Conservation (phyloP, 2,329 filamentous ascomycete species). For the Arthrobotrys pseudoclavata region DNA sequence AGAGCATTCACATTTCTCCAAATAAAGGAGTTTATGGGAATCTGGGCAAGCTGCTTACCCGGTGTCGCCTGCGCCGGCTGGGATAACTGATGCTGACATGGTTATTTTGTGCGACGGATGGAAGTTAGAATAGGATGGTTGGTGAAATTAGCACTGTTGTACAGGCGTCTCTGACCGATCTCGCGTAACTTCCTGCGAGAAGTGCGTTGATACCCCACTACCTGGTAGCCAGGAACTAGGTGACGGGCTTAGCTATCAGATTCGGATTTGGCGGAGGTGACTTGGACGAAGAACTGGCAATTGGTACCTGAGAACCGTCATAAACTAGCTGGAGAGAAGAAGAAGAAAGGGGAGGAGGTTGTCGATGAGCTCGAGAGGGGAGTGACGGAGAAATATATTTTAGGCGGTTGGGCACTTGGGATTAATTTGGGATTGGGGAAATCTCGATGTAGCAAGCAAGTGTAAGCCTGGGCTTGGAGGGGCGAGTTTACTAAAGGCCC, state of each 20-base stretch:
- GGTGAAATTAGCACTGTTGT: slow-evolving; percentile 8
- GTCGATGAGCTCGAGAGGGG: slow-evolving; percentile 27
- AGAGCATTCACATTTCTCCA: neutral
- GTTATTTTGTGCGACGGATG: slow-evolving; percentile 39
- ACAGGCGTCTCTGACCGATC: slow-evolving; percentile 21
- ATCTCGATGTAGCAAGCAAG: slow-evolving; percentile 22
- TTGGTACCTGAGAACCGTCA: slow-evolving; percentile 42
- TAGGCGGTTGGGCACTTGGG: slow-evolving; percentile 39
- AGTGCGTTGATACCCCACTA: slow-evolving; percentile 60
- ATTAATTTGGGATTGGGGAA: slow-evolving; percentile 30
- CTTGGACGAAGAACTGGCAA: slow-evolving; percentile 15
- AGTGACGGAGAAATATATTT: slow-evolving; percentile 56
- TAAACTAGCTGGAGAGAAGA: slow-evolving; percentile 21
- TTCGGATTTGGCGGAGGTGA: slow-evolving; percentile 2
- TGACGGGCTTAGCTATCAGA: slow-evolving; percentile 18
- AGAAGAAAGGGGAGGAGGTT: slow-evolving; percentile 15
- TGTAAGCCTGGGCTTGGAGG: neutral
- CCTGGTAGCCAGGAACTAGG: slow-evolving; percentile 13
- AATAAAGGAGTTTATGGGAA: neutral
- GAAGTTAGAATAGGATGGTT: neutral
- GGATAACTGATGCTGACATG: slow-evolving; percentile 37
- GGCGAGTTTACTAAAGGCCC: slow-evolving; percentile 25
- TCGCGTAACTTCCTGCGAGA: slow-evolving; percentile 40
- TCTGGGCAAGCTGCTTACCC: slow-evolving; percentile 37
- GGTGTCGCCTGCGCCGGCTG: slow-evolving; percentile 33